These are phyloP conservation scores for Staphylotrichum longicolle DNA, from an alignment of 495 filamentous ascomycete species.

Conservation along the genomic window DNA sequence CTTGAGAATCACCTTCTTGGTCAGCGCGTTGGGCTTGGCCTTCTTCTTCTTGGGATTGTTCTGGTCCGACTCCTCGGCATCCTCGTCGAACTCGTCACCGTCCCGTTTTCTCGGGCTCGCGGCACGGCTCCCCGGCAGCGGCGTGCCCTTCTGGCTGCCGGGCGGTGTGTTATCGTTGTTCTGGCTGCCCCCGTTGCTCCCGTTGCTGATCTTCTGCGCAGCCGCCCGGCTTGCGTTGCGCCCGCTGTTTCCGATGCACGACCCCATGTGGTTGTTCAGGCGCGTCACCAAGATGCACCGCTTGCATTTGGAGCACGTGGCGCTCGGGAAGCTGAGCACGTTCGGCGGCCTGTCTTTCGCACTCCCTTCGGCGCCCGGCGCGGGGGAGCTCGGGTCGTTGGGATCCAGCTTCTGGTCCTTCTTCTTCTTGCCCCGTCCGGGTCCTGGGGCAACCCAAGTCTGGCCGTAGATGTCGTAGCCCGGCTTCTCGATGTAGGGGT, in stretches of 20 bases:
- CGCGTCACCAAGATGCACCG: constrained; percentile 53
- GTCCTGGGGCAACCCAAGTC: constrained; percentile 56
- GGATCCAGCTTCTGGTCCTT: constrained; percentile 57
- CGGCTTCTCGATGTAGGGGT: constrained; percentile 67
- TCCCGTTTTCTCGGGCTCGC: constrained; percentile 53
- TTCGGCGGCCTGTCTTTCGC: constrained; percentile 52
- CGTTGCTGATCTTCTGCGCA: constrained; percentile 54
- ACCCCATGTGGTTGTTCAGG: constrained; percentile 74
- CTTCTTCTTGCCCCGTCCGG: constrained; percentile 58
- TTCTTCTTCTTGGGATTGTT: constrained; percentile 55
- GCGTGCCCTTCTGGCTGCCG: constrained; percentile 59
- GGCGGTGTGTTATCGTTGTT: constrained; percentile 54
- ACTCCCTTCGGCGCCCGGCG: constrained; percentile 48
- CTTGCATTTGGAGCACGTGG: constrained; percentile 55
- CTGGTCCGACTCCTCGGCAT: constrained; percentile 49
- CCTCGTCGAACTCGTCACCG: constrained; percentile 49
- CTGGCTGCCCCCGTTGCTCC: constrained; percentile 45
- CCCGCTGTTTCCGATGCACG: constrained; percentile 74
- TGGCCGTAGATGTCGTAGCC: constrained; percentile 84
- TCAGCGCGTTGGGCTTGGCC: constrained; percentile 35
- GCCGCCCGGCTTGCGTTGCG: constrained; percentile 62
- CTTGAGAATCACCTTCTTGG: constrained; percentile 52
- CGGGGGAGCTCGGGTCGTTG: constrained; percentile 42
- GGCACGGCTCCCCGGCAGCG: constrained; percentile 48
- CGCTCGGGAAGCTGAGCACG: constrained; percentile 61